phyloP scores from a whole-genome alignment of 1,284 basidiomycete species.

The Sporisorium scitamineum region DNA sequence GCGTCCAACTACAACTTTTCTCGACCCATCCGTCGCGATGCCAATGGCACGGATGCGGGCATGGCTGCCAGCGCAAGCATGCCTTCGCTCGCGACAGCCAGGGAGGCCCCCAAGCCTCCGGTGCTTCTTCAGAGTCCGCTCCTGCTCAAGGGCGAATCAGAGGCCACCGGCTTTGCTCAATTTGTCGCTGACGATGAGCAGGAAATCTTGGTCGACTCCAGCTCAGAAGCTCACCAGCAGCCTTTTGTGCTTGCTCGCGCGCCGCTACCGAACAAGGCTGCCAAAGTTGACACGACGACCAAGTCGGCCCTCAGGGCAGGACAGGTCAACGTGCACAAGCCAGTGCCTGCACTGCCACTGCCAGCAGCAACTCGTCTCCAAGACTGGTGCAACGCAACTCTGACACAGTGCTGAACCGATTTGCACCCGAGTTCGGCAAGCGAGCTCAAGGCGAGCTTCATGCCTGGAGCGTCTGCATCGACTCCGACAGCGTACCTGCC shows the following conservation, averaged over 20 bases:
- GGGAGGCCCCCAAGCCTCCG: constrained; percentile 14
- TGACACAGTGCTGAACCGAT: constrained; percentile 25
- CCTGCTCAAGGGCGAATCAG: constrained; percentile 34
- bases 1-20: constrained; percentile 33
- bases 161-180: constrained; percentile 30
- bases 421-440: constrained; percentile 26
- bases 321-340: constrained; percentile 8
- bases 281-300: not conserved
- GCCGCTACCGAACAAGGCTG: not conserved
- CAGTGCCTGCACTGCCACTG: constrained; percentile 12
- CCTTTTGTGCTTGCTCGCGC: constrained; percentile 2
- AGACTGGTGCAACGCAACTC: constrained; percentile 35
- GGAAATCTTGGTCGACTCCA: constrained; percentile 23
- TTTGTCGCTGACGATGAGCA: constrained; percentile 28
- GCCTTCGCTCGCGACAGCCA: constrained; percentile 19
- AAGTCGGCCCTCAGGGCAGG: not conserved
- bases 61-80: constrained; percentile 16
- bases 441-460: constrained; percentile 42
- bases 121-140: constrained; percentile 33
- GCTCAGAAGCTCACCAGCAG: constrained; percentile 25
- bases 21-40: constrained; percentile 29
- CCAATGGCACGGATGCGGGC: not conserved
- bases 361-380: constrained; percentile 1
- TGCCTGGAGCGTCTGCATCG: constrained; percentile 48
- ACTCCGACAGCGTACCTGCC: constrained; percentile 34